These are phyloP conservation scores for Aspergillus sp. DNA, from an alignment of 2,329 filamentous ascomycete genomes.

Conservation along the genomic window DNA sequence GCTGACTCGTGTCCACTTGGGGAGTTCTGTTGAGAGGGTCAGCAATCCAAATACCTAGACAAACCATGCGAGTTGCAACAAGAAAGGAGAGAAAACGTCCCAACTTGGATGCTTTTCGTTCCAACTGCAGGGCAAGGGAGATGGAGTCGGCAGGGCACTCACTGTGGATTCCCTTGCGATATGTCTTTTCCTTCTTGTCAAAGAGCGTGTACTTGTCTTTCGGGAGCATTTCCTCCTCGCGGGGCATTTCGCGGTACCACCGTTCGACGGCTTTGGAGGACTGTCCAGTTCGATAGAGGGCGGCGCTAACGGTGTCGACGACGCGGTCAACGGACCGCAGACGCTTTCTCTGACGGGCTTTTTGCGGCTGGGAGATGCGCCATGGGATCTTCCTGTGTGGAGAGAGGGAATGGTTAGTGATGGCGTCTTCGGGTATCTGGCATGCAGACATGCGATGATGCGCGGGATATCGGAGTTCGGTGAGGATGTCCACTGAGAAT, in stretches of 20 bases:
- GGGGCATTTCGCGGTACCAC: slow-evolving; percentile 96
- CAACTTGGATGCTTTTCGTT: neutral
- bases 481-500: no score
- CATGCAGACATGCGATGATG: neutral
- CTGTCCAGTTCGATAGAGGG: slow-evolving; percentile 68
- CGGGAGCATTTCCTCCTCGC: slow-evolving; percentile 90
- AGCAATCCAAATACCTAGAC: neutral
- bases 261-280: slow-evolving; percentile 73
- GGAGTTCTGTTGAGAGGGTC: slow-evolving; percentile 58
- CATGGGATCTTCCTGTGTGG: slow-evolving; percentile 83
- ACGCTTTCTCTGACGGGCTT: slow-evolving; percentile 78
- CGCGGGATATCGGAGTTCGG: no score
- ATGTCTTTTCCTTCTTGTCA: slow-evolving; percentile 91
- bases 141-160: slow-evolving; percentile 17
- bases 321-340: slow-evolving; percentile 82
- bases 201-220: slow-evolving; percentile 98
- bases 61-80: neutral
- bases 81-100: neutral
- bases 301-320: slow-evolving; percentile 76
- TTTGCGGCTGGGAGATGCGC: slow-evolving; percentile 89
- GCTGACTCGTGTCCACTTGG: slow-evolving; percentile 93
- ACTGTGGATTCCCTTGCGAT: slow-evolving; percentile 98
- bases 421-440: neutral
- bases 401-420: neutral
- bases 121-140: neutral